These are phyloP conservation scores for Aspergillus transmontanensis DNA, from an alignment of 2,329 filamentous ascomycete species.

Conservation along the genomic window DNA sequence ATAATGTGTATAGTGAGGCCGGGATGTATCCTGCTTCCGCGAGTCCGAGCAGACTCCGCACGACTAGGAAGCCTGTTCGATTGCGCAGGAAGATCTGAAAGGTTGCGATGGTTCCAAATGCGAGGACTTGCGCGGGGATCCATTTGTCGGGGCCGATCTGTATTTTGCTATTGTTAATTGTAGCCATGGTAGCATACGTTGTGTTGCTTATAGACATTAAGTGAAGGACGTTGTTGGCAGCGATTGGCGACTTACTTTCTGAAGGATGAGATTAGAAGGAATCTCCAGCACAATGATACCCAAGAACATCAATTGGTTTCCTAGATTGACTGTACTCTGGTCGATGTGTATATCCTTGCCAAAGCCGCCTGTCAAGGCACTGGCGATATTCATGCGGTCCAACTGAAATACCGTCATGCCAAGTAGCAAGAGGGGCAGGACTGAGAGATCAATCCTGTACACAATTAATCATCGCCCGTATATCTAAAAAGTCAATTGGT, in stretches of 20 bases:
- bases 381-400: conserved; percentile 57
- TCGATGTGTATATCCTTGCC: conserved; percentile 46
- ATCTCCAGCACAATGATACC: conserved; percentile 56
- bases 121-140: conserved; percentile 53
- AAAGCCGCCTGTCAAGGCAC: conserved; percentile 54
- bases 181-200: neutral
- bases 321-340: conserved; percentile 54
- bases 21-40: conserved; percentile 57
- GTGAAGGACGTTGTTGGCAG: neutral
- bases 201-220: fast-evolving
- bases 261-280: conserved; percentile 50
- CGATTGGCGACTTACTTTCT: conserved; percentile 16
- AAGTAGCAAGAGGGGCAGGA: neutral
- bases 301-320: conserved; percentile 58
- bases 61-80: conserved; percentile 49
- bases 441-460: neutral
- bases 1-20: conserved; percentile 54
- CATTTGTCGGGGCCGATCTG: conserved; percentile 52
- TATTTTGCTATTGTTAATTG: neutral
- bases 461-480: no score
- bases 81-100: conserved; percentile 49
- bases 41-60: conserved; percentile 50
- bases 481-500: no score
- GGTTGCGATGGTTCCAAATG: conserved; percentile 52
- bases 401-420: conserved; percentile 51